Evolutionary conservation across 2,329 filamentous ascomycete genomes (phyloP), one percentile per base, ranked within the genome.

Genomic region (Colletotrichum lindemuthianum): DNA sequence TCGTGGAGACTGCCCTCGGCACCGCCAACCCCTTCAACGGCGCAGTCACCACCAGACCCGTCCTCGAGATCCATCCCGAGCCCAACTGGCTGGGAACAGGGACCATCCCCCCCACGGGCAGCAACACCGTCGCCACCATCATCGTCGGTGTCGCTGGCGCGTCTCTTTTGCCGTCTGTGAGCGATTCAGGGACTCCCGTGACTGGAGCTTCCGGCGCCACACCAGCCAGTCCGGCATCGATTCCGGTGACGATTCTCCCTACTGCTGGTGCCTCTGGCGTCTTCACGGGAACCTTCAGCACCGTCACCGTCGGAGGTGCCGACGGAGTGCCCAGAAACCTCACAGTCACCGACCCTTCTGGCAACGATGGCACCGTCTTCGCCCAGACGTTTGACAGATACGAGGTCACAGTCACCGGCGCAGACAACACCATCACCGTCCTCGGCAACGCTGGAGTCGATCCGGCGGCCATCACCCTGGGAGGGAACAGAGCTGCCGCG

Each of bases 381-480:
- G 34, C 33, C 6, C 61, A 65, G 45, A 61, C 51, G 3, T 60
- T 65, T 16, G 61, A 65, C 58, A 55, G 45, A n/a, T 65, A 37
- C 47, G 39, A 53, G 11, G 40, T 65, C 10, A 65, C 61, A 3
- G 58, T 65, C 2, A 52, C 61, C 3, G 61, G 61, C 4, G 43
- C 58, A 5, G 44, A 48, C 24, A 65, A 61, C 24, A 24, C 13
- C 51, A 65, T 65, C 10, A 65, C 61, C 3, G 51, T 65, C 9
- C 13, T 65, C 2, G 61, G 61, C 8, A 61, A 65, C 40, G 61
- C 47, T 4, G 61, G 61, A 6, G 51, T 52, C n/a, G 48, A 34
- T 3, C 61, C 61, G 8, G 47, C 39, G 10, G 16, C 51, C 40
- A 56, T 65, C 36, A 61, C 58, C 8, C 4, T 65, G 6, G 43